Evolutionary conservation across 768 basidiomycete species (phyloP).

Genomic region (Tylopilus balloui): DNA sequence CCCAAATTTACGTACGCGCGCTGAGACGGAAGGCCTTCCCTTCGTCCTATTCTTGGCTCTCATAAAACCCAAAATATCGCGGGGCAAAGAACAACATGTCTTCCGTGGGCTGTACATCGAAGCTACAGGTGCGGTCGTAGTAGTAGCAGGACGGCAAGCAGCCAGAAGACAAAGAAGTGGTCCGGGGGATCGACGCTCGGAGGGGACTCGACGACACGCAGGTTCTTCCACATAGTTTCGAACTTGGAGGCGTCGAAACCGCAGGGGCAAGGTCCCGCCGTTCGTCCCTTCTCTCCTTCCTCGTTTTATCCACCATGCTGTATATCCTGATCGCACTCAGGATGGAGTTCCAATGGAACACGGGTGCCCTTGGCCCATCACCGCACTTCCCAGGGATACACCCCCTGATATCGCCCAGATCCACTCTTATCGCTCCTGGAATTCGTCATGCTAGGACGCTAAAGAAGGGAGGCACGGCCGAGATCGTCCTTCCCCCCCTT

Average conservation of each 20-base stretch:
- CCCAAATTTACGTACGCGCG: constrained; percentile 16
- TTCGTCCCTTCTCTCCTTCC: too few relatives aligned
- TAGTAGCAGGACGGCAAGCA: too few relatives aligned
- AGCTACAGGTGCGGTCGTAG: neutral
- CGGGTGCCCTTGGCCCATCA: constrained; percentile 21
- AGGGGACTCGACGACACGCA: too few relatives aligned
- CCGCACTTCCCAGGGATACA: constrained; percentile 1
- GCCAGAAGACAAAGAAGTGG: too few relatives aligned
- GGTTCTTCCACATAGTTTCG: too few relatives aligned
- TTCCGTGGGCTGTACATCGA: neutral
- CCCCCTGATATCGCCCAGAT: constrained; percentile 14
- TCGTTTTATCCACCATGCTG: too few relatives aligned
- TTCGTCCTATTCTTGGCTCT: too few relatives aligned
- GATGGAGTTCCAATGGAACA: neutral
- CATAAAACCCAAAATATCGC: neutral
- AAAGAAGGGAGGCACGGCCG: constrained; percentile 3
- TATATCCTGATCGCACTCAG: neutral
- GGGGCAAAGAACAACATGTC: constrained; percentile 7
- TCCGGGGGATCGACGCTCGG: constrained; percentile 16
- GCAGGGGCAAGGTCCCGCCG: too few relatives aligned
- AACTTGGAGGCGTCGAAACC: too few relatives aligned
- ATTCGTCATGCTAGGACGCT: constrained; percentile 14
- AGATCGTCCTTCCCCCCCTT: constrained; percentile 10
- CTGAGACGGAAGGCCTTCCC: constrained; percentile 7
- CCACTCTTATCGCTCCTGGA: constrained; percentile 23